These are phyloP conservation scores for Colletotrichum spinosum DNA, from an alignment of 2,329 filamentous ascomycete genomes.

Conservation along the genomic window DNA sequence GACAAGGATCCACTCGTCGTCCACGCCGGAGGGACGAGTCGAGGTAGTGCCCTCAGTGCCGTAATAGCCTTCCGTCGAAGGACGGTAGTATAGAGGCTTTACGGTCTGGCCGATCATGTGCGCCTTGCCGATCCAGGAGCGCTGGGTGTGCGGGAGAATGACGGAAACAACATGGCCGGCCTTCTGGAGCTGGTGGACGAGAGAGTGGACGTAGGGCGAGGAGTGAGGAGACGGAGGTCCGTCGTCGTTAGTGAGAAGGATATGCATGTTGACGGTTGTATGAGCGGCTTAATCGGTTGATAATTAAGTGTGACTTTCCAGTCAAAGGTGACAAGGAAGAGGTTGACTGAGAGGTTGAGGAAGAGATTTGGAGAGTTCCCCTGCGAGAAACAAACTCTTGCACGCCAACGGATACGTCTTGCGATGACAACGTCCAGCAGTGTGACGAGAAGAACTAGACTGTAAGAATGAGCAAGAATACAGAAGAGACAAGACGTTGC, in stretches of 20 bases:
- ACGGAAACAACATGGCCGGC: conserved; percentile 91
- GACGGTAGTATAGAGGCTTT: conserved; percentile 85
- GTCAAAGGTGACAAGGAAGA: not conserved
- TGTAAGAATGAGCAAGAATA: too few relatives aligned
- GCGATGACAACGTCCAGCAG: not conserved
- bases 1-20: conserved; percentile 84
- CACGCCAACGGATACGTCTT: not conserved
- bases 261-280: conserved; percentile 61
- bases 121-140: conserved; percentile 98
- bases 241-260: conserved; percentile 81
- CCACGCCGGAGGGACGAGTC: conserved; percentile 62
- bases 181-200: conserved; percentile 76
- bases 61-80: conserved; percentile 53
- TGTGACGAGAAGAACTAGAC: not conserved
- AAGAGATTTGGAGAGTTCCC: conserved; percentile 13
- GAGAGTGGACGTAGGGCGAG: conserved; percentile 82
- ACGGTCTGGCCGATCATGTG: conserved; percentile 93
- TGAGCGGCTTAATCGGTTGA: not conserved
- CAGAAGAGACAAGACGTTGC: not conserved
- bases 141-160: conserved; percentile 88
- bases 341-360: not conserved
- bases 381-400: not conserved
- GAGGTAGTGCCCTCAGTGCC: conserved; percentile 74
- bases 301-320: not conserved
- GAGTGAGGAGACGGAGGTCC: conserved; percentile 82